Evolutionary conservation across 129 eudicot genomes (phyloP).

Genomic region (Helichrysum umbraculigerum): DNA sequence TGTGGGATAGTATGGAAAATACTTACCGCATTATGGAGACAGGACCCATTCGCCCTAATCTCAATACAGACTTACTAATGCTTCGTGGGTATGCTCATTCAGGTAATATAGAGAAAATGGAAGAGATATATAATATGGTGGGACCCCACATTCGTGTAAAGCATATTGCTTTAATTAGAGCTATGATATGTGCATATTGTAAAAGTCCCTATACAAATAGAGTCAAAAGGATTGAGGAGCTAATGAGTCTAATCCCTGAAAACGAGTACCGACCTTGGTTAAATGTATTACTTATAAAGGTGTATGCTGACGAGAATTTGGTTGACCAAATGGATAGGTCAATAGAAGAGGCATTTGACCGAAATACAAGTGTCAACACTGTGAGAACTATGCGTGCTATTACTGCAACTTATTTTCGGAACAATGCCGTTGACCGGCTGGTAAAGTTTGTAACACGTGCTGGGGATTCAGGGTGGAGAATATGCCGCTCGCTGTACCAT

Average conservation of each 20-base stretch:
- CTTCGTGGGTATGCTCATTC: slow-evolving; percentile 88
- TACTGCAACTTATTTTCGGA: slow-evolving; percentile 47
- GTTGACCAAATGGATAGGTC: slow-evolving; percentile 67
- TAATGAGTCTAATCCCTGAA: slow-evolving; percentile 58
- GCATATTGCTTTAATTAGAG: slow-evolving; percentile 42
- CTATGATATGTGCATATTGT: slow-evolving; percentile 80
- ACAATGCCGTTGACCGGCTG: slow-evolving; percentile 64
- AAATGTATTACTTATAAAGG: slow-evolving; percentile 57
- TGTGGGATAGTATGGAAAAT: slow-evolving; percentile 91
- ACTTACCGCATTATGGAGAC: slow-evolving; percentile 43
- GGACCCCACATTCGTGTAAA: slow-evolving; percentile 34
- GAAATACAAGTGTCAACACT: slow-evolving; percentile 44
- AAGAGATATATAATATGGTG: slow-evolving; percentile 54
- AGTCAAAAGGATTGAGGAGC: slow-evolving; percentile 53
- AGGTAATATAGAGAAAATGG: slow-evolving; percentile 77
- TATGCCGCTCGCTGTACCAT: slow-evolving; percentile 67
- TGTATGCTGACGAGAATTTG: slow-evolving; percentile 72
- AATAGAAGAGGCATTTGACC: slow-evolving; percentile 68
- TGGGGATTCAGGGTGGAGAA: slow-evolving; percentile 71
- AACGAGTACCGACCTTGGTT: slow-evolving; percentile 74
- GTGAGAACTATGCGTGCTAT: slow-evolving; percentile 50
- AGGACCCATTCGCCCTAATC: slow-evolving; percentile 47
- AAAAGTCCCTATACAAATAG: slow-evolving; percentile 41
- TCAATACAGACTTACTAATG: slow-evolving; percentile 60
- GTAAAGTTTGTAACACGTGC: slow-evolving; percentile 64